A percentile compares a stretch with the other conserved stretches of the same genome.
Conservation (phyloP, 1,284 basidiomycete species). For the Microbotryum lychnidis-dioicae region DNA sequence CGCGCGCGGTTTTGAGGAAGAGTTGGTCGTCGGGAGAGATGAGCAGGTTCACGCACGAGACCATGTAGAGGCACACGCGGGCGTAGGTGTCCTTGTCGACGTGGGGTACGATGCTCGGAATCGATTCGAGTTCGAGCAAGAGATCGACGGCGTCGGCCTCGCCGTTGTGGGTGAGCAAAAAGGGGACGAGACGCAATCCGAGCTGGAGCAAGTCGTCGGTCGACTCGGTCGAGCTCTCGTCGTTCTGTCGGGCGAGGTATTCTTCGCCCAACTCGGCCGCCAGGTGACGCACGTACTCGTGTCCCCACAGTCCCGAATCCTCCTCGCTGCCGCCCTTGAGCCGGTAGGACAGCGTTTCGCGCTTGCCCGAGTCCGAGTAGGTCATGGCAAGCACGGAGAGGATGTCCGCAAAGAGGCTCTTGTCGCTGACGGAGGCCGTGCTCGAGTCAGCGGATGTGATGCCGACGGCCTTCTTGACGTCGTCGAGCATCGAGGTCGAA, state of each 20-base stretch:
- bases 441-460: neutral
- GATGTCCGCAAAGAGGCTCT: constrained; percentile 96
- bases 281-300: constrained; percentile 96
- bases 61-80: constrained; percentile 97
- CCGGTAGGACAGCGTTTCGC: constrained; percentile 88
- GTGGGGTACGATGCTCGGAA: constrained; percentile 63
- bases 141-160: constrained; percentile 98
- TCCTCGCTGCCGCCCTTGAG: constrained; percentile 72
- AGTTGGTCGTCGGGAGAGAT: constrained; percentile 86
- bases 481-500: constrained; percentile 54
- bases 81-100: constrained; percentile 80
- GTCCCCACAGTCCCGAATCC: constrained; percentile 93
- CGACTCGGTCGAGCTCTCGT: constrained; percentile 44
- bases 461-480: constrained; percentile 46
- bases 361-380: constrained; percentile 90
- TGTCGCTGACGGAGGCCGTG: constrained; percentile 31
- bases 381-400: constrained; percentile 99
- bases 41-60: constrained; percentile 85
- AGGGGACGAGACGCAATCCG: constrained; percentile 78
- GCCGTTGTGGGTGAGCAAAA: constrained; percentile 89
- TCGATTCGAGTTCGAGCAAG: constrained; percentile 87
- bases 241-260: constrained; percentile 53
- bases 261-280: constrained; percentile 96
- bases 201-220: constrained; percentile 63
- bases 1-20: constrained; percentile 84